A percentile compares a stretch with the other conserved stretches of the same genome.
Evolutionary conservation across 169 alveolate genomes (phyloP).

Genomic region (Cytauxzoon felis): DNA sequence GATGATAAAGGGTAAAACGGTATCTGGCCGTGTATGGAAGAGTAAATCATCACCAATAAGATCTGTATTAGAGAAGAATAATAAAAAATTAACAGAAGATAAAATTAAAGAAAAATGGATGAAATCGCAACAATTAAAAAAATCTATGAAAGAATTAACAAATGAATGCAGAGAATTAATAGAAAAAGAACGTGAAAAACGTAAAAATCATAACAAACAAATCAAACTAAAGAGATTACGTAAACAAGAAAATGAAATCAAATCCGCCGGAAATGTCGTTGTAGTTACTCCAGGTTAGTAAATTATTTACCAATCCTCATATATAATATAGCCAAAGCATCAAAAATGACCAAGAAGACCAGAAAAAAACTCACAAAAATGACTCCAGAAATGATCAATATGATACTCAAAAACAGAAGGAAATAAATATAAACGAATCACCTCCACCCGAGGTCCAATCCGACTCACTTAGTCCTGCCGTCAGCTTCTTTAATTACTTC

Average conservation of each 20-base stretch:
- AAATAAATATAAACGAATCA: too few species aligned
- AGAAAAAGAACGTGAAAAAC: conserved; percentile 15
- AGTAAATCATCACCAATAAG: conserved; percentile 39
- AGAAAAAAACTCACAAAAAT: conserved; percentile 40
- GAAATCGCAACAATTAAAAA: conserved; percentile 20
- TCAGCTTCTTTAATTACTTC: too few species aligned
- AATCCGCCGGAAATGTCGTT: conserved; percentile 57
- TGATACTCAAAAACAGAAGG: conserved; percentile 5
- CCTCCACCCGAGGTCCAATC: too few species aligned
- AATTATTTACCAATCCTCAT: background rate
- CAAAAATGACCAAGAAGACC: conserved; percentile 63
- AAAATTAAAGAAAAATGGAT: conserved; percentile 48
- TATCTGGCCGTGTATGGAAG: conserved; percentile 64
- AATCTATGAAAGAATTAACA: conserved; percentile 39
- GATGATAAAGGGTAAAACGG: conserved; percentile 58
- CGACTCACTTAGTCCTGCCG: too few species aligned
- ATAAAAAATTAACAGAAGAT: conserved; percentile 11
- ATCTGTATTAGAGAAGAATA: conserved; percentile 14
- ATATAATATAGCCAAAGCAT: conserved; percentile 35
- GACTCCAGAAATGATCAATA: conserved; percentile 56
- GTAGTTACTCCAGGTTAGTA: conserved; percentile 53
- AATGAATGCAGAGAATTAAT: conserved; percentile 43
- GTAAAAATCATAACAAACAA: conserved; percentile 7
- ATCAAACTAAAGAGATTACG: conserved; percentile 23
- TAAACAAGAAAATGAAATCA: conserved; percentile 49